Percentiles rank a stretch among this genome's conserved stretches.
These are phyloP conservation scores for Myotisia sp. DNA, from an alignment of 2,329 filamentous ascomycete genomes.

Conservation along the genomic window DNA sequence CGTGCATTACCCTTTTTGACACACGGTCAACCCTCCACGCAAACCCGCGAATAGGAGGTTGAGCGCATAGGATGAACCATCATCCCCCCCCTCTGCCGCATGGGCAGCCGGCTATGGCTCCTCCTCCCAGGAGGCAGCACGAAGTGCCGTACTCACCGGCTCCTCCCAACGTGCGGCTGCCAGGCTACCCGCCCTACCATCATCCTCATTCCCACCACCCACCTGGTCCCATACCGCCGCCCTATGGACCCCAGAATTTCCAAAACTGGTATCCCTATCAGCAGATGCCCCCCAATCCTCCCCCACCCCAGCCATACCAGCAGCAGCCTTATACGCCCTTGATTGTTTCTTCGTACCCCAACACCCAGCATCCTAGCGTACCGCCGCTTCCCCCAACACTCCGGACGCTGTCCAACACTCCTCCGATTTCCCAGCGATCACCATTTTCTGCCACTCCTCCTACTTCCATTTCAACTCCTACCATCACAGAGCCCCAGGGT, in stretches of 20 bases:
- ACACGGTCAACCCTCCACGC: conserved; percentile 3
- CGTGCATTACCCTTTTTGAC: conserved; percentile 4
- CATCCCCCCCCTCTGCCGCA: conserved; percentile 32
- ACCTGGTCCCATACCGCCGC: conserved; percentile 37
- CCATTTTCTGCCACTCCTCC: conserved; percentile 21
- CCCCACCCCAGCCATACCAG: conserved; percentile 27
- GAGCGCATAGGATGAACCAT: conserved; percentile 31
- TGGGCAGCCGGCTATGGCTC: conserved; percentile 38
- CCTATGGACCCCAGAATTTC: conserved; percentile 31
- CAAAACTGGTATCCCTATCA: conserved; percentile 33
- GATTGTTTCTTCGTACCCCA: conserved; percentile 32
- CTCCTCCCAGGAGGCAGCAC: conserved; percentile 33
- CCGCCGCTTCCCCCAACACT: conserved; percentile 22
- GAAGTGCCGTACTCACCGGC: conserved; percentile 31
- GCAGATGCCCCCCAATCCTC: conserved; percentile 27
- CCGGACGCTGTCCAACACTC: conserved; percentile 14
- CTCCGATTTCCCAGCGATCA: conserved; percentile 24
- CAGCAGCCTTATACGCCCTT: conserved; percentile 30
- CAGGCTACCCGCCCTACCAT: conserved; percentile 44
- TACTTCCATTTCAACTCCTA: conserved; percentile 15
- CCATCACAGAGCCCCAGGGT: conserved; percentile 20
- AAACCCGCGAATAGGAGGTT: conserved; percentile 7
- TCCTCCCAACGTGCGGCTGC: conserved; percentile 40
- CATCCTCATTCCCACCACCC: conserved; percentile 38
- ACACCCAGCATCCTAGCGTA: conserved; percentile 28